Conservation (phyloP, 2,329 filamentous ascomycete genomes). For the Claviceps purpurea region DNA sequence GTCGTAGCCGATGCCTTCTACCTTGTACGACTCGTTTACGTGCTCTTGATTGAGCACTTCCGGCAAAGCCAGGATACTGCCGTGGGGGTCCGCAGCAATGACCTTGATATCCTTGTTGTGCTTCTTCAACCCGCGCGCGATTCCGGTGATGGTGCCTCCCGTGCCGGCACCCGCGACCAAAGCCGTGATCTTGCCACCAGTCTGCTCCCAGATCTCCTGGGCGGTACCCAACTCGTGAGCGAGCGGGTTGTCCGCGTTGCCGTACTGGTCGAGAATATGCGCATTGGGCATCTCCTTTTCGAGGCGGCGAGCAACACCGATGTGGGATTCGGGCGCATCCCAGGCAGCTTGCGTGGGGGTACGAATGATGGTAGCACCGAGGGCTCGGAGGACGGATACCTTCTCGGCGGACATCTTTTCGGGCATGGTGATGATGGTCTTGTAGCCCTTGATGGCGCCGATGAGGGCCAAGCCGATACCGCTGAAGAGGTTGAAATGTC, state of each 20-base stretch:
- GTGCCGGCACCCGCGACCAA: conserved; percentile 89
- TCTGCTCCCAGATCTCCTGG: conserved; percentile 92
- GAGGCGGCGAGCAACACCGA: conserved; percentile 79
- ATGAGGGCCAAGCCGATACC: conserved; percentile 93
- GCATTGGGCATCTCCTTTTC: conserved; percentile 95
- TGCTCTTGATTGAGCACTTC: conserved; percentile 65
- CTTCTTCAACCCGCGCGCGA: conserved; percentile 74
- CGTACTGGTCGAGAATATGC: conserved; percentile 94
- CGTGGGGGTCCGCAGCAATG: conserved; percentile 82
- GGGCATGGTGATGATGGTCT: conserved; percentile 94
- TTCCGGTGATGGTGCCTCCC: conserved; percentile 85
- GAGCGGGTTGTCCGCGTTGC: conserved; percentile 78
- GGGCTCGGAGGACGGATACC: conserved; percentile 81
- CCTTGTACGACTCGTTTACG: conserved; percentile 82
- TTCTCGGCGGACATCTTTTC: conserved; percentile 99
- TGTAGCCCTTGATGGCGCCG: conserved; percentile 91
- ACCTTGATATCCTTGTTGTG: conserved; percentile 78
- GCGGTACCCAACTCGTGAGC: conserved; percentile 92
- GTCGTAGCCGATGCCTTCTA: conserved; percentile 97
- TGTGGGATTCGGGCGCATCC: conserved; percentile 91
- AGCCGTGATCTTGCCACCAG: conserved; percentile 65
- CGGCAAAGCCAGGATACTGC: conserved; percentile 80
- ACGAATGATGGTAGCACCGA: conserved; percentile 93
- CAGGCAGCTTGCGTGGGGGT: conserved; percentile 92
- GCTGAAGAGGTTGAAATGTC: conserved; percentile 14